phyloP scores from a whole-genome alignment of 306 rosid genomes.

The Oxytropis ochrocephala region DNA sequence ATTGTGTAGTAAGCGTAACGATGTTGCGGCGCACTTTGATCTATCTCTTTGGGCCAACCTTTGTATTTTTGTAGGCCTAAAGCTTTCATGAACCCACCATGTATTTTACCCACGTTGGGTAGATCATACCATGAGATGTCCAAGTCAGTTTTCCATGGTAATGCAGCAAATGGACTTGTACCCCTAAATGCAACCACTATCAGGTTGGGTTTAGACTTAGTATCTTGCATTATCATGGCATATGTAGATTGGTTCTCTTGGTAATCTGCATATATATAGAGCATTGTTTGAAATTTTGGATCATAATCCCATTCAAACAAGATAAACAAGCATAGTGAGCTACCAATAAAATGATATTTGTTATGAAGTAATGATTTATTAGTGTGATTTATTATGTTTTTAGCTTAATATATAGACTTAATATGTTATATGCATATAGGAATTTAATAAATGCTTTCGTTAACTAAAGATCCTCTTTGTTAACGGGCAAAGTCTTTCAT shows the following conservation, averaged over 20 bases:
- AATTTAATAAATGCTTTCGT: too few species aligned
- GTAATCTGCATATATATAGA: slow-evolving; percentile 51
- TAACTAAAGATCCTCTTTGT: too few species aligned
- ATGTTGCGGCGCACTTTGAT: background rate
- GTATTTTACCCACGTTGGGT: slow-evolving; percentile 45
- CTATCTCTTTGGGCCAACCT: slow-evolving; percentile 60
- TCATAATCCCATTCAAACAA: too few species aligned
- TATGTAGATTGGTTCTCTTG: slow-evolving; percentile 32
- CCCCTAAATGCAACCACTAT: slow-evolving; percentile 70
- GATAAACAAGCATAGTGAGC: too few species aligned
- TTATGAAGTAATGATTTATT: background rate
- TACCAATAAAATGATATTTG: too few species aligned
- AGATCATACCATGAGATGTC: slow-evolving; percentile 72
- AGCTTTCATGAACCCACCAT: slow-evolving; percentile 67
- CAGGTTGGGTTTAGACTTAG: slow-evolving; percentile 34
- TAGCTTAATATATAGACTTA: background rate
- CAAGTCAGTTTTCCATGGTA: slow-evolving; percentile 50
- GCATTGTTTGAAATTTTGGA: background rate
- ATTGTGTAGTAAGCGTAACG: slow-evolving; percentile 52
- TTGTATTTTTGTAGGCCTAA: slow-evolving; percentile 35
- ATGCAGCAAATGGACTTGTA: slow-evolving; percentile 51
- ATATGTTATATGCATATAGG: background rate
- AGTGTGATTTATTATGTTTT: background rate
- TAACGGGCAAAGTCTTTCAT: too few species aligned
- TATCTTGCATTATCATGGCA: slow-evolving; percentile 49